Base-by-base conservation (phyloP, 345 rosid species). In the Ricinus communis region DNA sequence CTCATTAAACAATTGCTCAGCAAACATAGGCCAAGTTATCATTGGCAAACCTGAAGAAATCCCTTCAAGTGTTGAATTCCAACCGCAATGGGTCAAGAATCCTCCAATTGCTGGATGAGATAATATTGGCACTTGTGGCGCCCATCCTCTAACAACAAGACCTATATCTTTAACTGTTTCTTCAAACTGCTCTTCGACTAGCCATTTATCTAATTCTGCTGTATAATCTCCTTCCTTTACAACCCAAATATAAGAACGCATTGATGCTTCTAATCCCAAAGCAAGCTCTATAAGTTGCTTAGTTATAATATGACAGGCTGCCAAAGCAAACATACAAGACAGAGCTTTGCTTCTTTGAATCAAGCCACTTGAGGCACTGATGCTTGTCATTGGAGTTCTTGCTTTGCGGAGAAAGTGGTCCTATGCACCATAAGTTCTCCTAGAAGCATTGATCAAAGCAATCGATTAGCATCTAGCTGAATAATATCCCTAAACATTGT, bases 381-480 rank as follows among this genome's bases (percentile, higher is more conserved):
- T 64, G 13, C 50, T 68, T 78, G 6, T 67, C 67, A 1, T 38
- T 53, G 5, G 81, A 62, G 19, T 84, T 85, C 38, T 59, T 9
- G 53, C 53, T 40, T 82, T 77, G 50, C 75, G 74, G 0, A 76
- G 33, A 13, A 83, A 87, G 78, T 0, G 88, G 87, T 15, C 87
- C 88, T 9, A 87, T 1, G 30, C 82, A 83, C 88, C 91, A 86
- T n/a, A n/a, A n/a, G n/a, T n/a, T n/a, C n/a, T n/a, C n/a, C n/a
- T n/a, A n/a, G n/a, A n/a, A n/a, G n/a, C n/a, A n/a, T n/a, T n/a
- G n/a, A n/a, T n/a, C n/a, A n/a, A n/a, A n/a, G n/a, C n/a, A n/a
- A n/a, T n/a, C n/a, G n/a, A n/a, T n/a, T n/a, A n/a, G n/a, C n/a
- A n/a, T n/a, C n/a, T n/a, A n/a, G n/a, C n/a, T n/a, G n/a, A n/a